Evolutionary conservation across 352 stramenopile genomes (phyloP).

Genomic region (Phytopythium aichiense): DNA sequence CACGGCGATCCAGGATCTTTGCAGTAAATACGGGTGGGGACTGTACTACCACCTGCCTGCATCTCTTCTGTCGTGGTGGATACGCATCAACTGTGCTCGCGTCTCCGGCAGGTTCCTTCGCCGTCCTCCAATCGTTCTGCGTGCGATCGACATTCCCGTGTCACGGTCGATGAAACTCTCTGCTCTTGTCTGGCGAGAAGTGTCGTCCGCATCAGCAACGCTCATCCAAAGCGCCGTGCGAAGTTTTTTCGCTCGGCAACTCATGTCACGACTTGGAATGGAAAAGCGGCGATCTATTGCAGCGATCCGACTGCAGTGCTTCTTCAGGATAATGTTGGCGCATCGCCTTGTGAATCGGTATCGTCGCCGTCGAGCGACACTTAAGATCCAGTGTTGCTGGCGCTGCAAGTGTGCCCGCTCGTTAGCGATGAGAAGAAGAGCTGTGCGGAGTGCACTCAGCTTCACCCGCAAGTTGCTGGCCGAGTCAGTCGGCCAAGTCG

Average conservation of each 20-base stretch:
- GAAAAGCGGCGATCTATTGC: slow-evolving; percentile 17
- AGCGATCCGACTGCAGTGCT: slow-evolving; percentile 30
- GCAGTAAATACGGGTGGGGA: neutral
- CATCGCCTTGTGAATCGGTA: slow-evolving; percentile 19
- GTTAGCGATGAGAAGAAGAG: slow-evolving; percentile 17
- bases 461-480: slow-evolving; percentile 16
- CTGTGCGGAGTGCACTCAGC: slow-evolving; percentile 10
- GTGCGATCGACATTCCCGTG: slow-evolving; percentile 37
- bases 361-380: slow-evolving; percentile 19
- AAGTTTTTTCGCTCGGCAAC: slow-evolving; percentile 20
- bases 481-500: slow-evolving; percentile 18
- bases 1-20: neutral
- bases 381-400: slow-evolving; percentile 49
- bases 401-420: slow-evolving; percentile 24
- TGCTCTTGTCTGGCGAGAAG: slow-evolving; percentile 19
- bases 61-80: slow-evolving; percentile 33
- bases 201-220: slow-evolving; percentile 16
- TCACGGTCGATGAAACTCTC: slow-evolving; percentile 20
- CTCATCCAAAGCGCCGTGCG: slow-evolving; percentile 35
- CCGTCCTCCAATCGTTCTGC: slow-evolving; percentile 29
- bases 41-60: slow-evolving; percentile 32
- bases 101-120: slow-evolving; percentile 29
- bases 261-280: slow-evolving; percentile 9
- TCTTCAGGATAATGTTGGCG: slow-evolving; percentile 42
- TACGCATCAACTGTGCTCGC: slow-evolving; percentile 26